Percentiles rank a stretch among this genome's conserved stretches.
Evolutionary conservation across 495 filamentous ascomycete species (phyloP).

Genomic region (Staphylotrichum tortipilum): DNA sequence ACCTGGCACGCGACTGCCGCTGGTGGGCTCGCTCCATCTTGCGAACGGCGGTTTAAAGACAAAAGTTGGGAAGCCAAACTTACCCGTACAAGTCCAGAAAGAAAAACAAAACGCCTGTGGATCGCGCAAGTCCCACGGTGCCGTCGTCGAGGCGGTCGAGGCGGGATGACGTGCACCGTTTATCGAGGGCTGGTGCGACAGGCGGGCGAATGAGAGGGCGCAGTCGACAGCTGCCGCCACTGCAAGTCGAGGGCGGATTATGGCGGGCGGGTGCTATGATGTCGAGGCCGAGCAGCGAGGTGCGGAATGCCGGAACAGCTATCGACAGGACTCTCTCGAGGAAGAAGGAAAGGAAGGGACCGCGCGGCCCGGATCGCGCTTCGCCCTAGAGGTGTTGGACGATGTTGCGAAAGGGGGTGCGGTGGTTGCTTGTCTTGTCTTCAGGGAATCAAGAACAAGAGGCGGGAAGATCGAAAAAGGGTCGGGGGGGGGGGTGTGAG

Average conservation of each 20-base stretch:
- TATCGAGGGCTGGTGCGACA: not conserved
- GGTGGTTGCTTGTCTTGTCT: too few species aligned
- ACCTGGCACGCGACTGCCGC: not conserved
- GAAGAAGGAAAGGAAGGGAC: not conserved
- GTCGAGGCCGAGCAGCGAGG: too few species aligned
- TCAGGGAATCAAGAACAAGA: not conserved
- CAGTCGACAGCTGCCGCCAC: slow-evolving; percentile 7
- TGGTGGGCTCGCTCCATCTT: not conserved
- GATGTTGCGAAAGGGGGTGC: not conserved
- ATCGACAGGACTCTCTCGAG: not conserved
- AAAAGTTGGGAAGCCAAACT: not conserved
- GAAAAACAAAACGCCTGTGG: not conserved
- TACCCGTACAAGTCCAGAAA: not conserved
- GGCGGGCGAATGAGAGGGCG: slow-evolving; percentile 7
- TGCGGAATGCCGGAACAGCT: not conserved
- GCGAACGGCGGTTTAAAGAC: not conserved
- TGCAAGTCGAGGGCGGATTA: not conserved
- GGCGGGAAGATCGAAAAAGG: not conserved
- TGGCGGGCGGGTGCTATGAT: not conserved
- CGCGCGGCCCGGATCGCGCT: not conserved
- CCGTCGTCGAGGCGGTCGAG: not conserved
- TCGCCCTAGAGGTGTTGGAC: slow-evolving; percentile 3
- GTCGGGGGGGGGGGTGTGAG: not conserved
- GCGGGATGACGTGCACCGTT: not conserved
- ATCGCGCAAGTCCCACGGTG: not conserved